These are phyloP conservation scores for Sarcomyxa edulis DNA, from an alignment of 768 basidiomycete species.

Conservation along the genomic window DNA sequence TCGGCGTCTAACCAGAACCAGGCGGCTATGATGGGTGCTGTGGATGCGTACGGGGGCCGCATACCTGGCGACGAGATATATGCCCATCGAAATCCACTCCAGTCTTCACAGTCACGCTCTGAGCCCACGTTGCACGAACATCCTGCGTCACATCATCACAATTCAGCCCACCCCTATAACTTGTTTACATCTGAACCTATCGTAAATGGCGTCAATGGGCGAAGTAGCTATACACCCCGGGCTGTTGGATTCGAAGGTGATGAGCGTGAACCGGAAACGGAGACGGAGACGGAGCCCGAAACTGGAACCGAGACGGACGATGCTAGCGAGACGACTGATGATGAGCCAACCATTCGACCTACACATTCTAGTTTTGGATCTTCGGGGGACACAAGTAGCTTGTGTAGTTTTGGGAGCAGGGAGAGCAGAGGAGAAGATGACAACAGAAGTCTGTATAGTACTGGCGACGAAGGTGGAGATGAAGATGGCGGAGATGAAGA, in stretches of 20 bases:
- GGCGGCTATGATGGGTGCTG: slow-evolving; percentile 42
- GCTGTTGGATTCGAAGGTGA: slow-evolving; percentile 7
- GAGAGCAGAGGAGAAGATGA: slow-evolving; percentile 16
- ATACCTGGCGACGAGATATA: slow-evolving; percentile 20
- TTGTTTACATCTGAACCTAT: too few relatives aligned
- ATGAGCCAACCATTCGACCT: slow-evolving; percentile 78
- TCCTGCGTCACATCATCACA: slow-evolving; percentile 2
- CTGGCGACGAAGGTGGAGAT: slow-evolving; percentile 13
- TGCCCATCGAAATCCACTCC: slow-evolving; percentile 4
- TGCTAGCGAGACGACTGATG: slow-evolving; percentile 62
- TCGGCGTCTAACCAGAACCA: slow-evolving; percentile 9
- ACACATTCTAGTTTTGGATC: slow-evolving; percentile 19
- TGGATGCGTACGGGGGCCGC: slow-evolving; percentile 45
- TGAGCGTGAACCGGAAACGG: slow-evolving; percentile 22
- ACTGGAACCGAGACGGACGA: slow-evolving; percentile 45
- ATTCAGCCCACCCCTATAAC: not conserved
- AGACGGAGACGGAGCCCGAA: slow-evolving; percentile 30
- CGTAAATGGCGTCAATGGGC: slow-evolving; percentile 15
- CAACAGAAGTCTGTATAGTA: too few relatives aligned
- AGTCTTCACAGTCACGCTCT: not conserved
- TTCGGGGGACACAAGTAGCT: slow-evolving; percentile 11
- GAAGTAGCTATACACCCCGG: too few relatives aligned
- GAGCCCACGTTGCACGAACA: too few relatives aligned
- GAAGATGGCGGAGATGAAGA: slow-evolving; percentile 12
- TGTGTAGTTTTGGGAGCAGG: slow-evolving; percentile 18